Conservation (phyloP, 108 stramenopile species). For the Cylindrotheca fusiformis region DNA sequence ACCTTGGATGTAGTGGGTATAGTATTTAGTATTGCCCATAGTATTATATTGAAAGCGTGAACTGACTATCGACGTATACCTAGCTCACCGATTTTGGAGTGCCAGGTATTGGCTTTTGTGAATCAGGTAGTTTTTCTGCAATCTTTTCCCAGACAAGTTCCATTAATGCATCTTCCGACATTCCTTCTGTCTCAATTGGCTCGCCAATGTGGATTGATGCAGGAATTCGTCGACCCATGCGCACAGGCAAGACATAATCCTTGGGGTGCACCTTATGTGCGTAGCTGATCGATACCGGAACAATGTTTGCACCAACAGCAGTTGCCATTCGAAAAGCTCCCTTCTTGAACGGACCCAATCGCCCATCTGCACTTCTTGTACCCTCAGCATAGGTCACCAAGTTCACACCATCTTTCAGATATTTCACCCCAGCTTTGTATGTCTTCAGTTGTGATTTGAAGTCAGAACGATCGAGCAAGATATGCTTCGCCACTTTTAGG, state of each 20-base stretch:
- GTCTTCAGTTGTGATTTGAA: constrained; percentile 54
- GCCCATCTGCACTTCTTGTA: constrained; percentile 48
- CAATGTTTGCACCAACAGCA: constrained; percentile 44
- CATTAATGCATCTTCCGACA: not conserved
- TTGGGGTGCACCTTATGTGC: constrained; percentile 8
- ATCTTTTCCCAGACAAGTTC: not conserved
- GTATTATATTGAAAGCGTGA: too few species aligned
- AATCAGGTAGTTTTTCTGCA: not conserved
- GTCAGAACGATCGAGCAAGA: constrained; percentile 50
- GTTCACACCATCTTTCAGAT: constrained; percentile 67
- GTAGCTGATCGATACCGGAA: constrained; percentile 52
- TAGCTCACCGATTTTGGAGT: not conserved
- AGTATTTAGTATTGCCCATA: too few species aligned
- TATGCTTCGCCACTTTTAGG: constrained; percentile 43
- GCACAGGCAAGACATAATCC: not conserved
- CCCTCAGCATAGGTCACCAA: constrained; percentile 68
- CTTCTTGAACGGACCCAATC: constrained; percentile 60
- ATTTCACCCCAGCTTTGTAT: constrained; percentile 56
- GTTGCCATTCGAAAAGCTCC: constrained; percentile 74
- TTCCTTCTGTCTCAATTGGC: not conserved
- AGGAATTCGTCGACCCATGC: not conserved
- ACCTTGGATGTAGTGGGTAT: too few species aligned
- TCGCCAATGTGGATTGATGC: not conserved
- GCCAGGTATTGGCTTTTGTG: not conserved
- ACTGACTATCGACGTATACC: too few species aligned